A percentile compares a stretch with the other conserved stretches of the same genome.
phyloP scores from a whole-genome alignment of 2,329 filamentous ascomycete genomes.

The Epichloe hybrida region DNA sequence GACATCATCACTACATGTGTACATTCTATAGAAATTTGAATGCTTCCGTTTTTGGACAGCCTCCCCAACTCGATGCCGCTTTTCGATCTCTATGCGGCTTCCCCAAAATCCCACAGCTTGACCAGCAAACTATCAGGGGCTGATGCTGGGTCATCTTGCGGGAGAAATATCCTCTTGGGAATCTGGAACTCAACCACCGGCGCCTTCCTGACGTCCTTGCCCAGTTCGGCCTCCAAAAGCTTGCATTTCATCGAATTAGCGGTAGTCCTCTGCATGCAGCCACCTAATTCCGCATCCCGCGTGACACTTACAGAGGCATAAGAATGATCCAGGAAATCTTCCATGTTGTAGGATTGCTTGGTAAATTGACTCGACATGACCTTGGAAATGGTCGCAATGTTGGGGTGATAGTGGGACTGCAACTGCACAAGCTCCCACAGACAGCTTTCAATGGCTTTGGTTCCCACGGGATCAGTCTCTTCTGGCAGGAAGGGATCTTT shows the following conservation, averaged over 20 bases:
- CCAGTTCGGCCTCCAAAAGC: conserved; percentile 74
- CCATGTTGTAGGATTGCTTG: conserved; percentile 86
- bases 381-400: conserved; percentile 84
- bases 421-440: conserved; percentile 90
- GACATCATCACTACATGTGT: neutral
- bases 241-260: conserved; percentile 17
- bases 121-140: conserved; percentile 42
- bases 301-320: conserved; percentile 58
- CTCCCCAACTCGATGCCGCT: neutral
- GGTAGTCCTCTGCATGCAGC: neutral
- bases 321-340: conserved; percentile 92
- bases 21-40: neutral
- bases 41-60: neutral
- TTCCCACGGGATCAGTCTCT: conserved; percentile 74
- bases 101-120: conserved; percentile 47
- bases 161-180: conserved; percentile 64
- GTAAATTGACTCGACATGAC: conserved; percentile 96
- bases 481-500: conserved; percentile 64
- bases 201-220: conserved; percentile 69
- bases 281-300: neutral
- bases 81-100: conserved; percentile 1
- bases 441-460: conserved; percentile 77
- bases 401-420: conserved; percentile 90
- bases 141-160: conserved; percentile 33
- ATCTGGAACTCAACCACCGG: conserved; percentile 92